Evolutionary conservation across 257 asterid species (phyloP).

Genomic region (Lycium barbarum): DNA sequence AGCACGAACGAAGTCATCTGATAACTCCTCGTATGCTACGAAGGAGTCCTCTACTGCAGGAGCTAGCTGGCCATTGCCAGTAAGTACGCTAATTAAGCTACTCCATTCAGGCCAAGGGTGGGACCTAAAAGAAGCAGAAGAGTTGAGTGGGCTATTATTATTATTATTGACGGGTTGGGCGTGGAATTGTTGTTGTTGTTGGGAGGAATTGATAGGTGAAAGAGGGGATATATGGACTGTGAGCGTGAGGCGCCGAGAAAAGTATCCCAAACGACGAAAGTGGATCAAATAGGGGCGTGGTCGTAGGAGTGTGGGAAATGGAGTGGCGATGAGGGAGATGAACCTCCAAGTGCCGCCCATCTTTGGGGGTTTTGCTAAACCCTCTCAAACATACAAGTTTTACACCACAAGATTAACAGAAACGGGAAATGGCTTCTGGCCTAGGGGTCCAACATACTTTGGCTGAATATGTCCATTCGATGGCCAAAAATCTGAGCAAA

Average conservation of each 20-base stretch:
- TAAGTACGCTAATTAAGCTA: slow-evolving; percentile 50
- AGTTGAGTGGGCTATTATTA: slow-evolving; percentile 34
- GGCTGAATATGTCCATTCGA: too few relatives aligned
- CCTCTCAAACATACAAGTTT: background rate
- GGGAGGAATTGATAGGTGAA: slow-evolving; percentile 38
- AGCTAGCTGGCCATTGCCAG: slow-evolving; percentile 35
- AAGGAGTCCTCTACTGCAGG: slow-evolving; percentile 66
- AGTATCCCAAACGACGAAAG: slow-evolving; percentile 48
- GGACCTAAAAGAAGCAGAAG: slow-evolving; percentile 37
- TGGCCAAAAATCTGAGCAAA: too few relatives aligned
- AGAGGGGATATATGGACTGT: slow-evolving; percentile 42
- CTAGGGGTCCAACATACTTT: too few relatives aligned
- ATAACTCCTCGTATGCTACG: slow-evolving; percentile 71
- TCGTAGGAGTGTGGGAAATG: slow-evolving; percentile 51
- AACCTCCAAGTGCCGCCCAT: slow-evolving; percentile 87
- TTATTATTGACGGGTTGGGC: slow-evolving; percentile 36
- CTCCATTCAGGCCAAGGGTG: slow-evolving; percentile 96
- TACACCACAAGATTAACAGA: too few relatives aligned
- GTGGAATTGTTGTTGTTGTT: slow-evolving; percentile 42
- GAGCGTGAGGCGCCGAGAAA: slow-evolving; percentile 44
- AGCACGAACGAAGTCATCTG: slow-evolving; percentile 58
- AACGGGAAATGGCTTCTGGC: too few relatives aligned
- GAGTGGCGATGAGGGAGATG: slow-evolving; percentile 60
- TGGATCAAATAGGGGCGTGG: slow-evolving; percentile 57
- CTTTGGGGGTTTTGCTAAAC: slow-evolving; percentile 36